These are phyloP conservation scores for Populus hybrid DNA, from an alignment of 441 rosid genomes.

Conservation along the genomic window DNA sequence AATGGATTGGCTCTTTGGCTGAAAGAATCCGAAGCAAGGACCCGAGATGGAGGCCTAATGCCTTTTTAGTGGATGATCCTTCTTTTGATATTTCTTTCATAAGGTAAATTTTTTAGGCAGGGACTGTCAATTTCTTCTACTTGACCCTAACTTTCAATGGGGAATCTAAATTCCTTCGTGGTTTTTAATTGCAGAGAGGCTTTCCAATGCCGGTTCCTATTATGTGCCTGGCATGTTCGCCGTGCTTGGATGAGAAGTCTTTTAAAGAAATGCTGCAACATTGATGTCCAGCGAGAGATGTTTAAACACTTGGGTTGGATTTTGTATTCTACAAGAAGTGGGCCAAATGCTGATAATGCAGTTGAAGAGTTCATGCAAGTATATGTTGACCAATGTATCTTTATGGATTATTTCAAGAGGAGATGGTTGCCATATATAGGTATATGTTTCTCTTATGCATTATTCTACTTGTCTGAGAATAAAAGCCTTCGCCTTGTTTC, in stretches of 20 bases:
- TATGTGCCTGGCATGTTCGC: slow-evolving; percentile 48
- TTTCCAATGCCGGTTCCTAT: slow-evolving; percentile 43
- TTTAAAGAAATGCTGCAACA: slow-evolving; percentile 41
- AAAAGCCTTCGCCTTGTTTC: not conserved
- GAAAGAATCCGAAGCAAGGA: slow-evolving; percentile 46
- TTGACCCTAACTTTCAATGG: slow-evolving; percentile 4
- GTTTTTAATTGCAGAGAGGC: slow-evolving; percentile 42
- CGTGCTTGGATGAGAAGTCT: slow-evolving; percentile 53
- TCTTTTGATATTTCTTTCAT: slow-evolving; percentile 34
- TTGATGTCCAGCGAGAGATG: slow-evolving; percentile 48
- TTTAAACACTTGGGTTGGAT: slow-evolving; percentile 46
- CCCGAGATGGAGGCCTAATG: slow-evolving; percentile 44
- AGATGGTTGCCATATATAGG: slow-evolving; percentile 47
- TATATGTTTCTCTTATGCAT: slow-evolving; percentile 24
- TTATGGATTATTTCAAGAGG: slow-evolving; percentile 48
- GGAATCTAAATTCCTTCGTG: slow-evolving; percentile 14
- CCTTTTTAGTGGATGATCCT: slow-evolving; percentile 49
- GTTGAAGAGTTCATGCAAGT: slow-evolving; percentile 48
- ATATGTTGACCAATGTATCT: slow-evolving; percentile 46
- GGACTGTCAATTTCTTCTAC: slow-evolving; percentile 8
- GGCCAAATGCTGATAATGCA: slow-evolving; percentile 30
- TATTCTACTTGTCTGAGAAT: not conserved
- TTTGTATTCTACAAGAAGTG: slow-evolving; percentile 40
- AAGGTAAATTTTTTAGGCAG: slow-evolving; percentile 28
- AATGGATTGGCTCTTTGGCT: slow-evolving; percentile 49